phyloP scores from a whole-genome alignment of 192 early-diverging fungal species.

The Linnemannia hyalina region DNA sequence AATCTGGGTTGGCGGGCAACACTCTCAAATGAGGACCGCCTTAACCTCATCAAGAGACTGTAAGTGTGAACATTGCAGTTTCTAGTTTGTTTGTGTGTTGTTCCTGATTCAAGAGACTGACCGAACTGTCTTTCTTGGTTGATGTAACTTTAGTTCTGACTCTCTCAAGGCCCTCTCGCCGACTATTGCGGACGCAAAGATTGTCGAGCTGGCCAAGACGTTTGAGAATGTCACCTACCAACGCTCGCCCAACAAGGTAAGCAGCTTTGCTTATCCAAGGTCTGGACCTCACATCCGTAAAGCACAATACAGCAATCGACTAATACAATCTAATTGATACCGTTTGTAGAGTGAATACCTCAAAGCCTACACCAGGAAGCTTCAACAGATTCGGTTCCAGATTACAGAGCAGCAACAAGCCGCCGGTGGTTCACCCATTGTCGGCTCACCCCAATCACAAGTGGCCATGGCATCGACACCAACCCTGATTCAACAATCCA shows the following conservation, averaged over 20 bases:
- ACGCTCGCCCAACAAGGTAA: constrained; percentile 33
- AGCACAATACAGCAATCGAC: background rate
- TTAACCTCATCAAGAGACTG: constrained; percentile 36
- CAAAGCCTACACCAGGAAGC: constrained; percentile 32
- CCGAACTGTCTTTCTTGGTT: background rate
- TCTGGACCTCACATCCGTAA: no score
- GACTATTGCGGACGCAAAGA: constrained; percentile 39
- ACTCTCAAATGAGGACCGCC: constrained; percentile 28
- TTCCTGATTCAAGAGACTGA: background rate
- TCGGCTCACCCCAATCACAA: constrained; percentile 47
- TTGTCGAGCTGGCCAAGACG: constrained; percentile 44
- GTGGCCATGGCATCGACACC: constrained; percentile 33
- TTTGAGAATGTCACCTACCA: constrained; percentile 50
- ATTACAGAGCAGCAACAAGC: constrained; percentile 21
- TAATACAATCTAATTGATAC: background rate
- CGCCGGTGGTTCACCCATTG: constrained; percentile 32
- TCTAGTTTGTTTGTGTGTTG: background rate
- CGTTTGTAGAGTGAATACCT: constrained; percentile 29
- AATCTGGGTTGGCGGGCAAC: constrained; percentile 15
- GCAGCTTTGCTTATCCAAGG: no score
- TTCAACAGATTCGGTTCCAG: constrained; percentile 43
- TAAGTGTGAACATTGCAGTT: background rate
- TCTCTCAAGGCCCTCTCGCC: constrained; percentile 38
- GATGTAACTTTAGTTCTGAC: constrained; percentile 26
- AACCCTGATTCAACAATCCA: constrained; percentile 16